phyloP scores from a whole-genome alignment of 2,329 filamentous ascomycete genomes.

The Botrytis pseudocinerea region DNA sequence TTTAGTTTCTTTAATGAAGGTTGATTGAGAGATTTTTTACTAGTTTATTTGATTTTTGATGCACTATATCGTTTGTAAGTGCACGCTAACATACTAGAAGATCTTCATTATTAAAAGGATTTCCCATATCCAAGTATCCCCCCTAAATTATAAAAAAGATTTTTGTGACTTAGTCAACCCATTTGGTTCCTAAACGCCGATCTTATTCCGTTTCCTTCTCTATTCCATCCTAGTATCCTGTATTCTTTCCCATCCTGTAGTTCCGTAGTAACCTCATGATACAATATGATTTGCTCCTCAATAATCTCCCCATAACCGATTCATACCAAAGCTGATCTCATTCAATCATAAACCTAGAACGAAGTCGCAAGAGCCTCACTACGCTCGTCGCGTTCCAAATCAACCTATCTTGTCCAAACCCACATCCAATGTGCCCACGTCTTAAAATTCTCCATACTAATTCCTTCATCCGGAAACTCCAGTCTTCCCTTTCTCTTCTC shows the following conservation, averaged over 20 bases:
- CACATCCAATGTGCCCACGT: conserved; percentile 41
- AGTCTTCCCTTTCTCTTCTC: conserved; percentile 41
- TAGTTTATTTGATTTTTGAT: not conserved
- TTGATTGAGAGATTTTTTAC: too few species aligned
- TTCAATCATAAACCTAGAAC: not conserved
- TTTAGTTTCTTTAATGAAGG: not conserved
- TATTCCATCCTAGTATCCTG: not conserved
- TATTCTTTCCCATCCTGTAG: not conserved
- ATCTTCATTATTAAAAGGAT: not conserved
- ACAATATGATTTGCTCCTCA: not conserved
- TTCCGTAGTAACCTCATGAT: not conserved
- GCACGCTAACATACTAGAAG: not conserved
- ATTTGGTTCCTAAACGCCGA: not conserved
- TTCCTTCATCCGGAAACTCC: conserved; percentile 40
- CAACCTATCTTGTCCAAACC: conserved; percentile 42
- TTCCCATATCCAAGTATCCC: not conserved
- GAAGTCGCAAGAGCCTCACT: not conserved
- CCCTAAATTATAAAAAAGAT: too few species aligned
- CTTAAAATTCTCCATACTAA: conserved; percentile 38
- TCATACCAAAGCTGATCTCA: not conserved
- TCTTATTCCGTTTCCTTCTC: not conserved
- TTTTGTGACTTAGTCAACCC: not conserved
- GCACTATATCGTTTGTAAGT: accelerated
- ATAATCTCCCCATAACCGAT: not conserved
- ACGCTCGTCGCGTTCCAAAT: not conserved